Base-by-base conservation (phyloP, 257 asterid species). In the Cinchona pubescens region DNA sequence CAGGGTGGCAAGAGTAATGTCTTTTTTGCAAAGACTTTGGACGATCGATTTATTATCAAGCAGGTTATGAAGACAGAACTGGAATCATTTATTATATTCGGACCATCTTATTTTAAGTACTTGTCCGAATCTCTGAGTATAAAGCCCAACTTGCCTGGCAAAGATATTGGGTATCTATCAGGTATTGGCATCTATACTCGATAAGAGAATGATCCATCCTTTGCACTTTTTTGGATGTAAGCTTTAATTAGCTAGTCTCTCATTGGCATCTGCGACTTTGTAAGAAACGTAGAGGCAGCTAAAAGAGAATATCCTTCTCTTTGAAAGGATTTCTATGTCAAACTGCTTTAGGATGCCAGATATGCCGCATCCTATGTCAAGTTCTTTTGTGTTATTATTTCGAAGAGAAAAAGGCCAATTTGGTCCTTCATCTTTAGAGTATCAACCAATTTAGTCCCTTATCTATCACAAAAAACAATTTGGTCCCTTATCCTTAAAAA, bases 1-100 rank as follows among this genome's bases (percentile, higher is more conserved):
- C 94, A 87, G 85, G 96, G 94, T 76, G 96, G 96, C 78, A 90
- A 90, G 86, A 90, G 96, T 86, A 90, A 89, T 75, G 94, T 89
- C 76, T 88, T 86, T 66, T 90, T 90, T 69, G 96, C 94, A 43
- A 90, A 88, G 79, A 88, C 92, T 62, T 79, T 90, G 86, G 97
- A 89, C 62, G 93, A 90, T 72, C 83, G 97, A 76, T 91, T 91
- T 79, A 87, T 90, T 75, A 88, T 91, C 82, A 91, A 91, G 78
- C 92, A 91, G 82, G 96, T 90, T 67, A 90, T 91, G 1, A 89
- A 89, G 88, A 87, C 96, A 0, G 97, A 90, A 80, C 78, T 91
- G 16, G 97, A 91, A 82, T 91, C 96, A 7, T 91, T 91, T 81
- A 81, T 86, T 68, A 87, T 81, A 79, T 91, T 89, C 79, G 97